These are phyloP conservation scores for Corymbia maculata DNA, from an alignment of 345 rosid species.

Conservation along the genomic window DNA sequence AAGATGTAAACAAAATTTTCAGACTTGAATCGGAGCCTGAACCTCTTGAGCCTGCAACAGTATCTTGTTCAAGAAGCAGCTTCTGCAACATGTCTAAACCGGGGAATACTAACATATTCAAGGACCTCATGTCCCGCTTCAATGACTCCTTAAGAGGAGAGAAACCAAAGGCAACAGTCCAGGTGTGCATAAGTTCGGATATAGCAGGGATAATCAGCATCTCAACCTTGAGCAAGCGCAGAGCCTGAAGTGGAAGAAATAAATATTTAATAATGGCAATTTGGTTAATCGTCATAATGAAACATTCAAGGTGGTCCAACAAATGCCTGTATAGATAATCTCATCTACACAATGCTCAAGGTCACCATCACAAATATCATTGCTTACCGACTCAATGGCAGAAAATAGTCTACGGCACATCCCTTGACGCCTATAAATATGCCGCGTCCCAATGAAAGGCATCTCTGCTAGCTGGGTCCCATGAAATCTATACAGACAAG, in stretches of 20 bases:
- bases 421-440: slow-evolving; percentile 75
- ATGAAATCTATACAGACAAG: slow-evolving; percentile 45
- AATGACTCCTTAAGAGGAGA: slow-evolving; percentile 32
- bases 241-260: slow-evolving; percentile 30
- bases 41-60: slow-evolving; percentile 8
- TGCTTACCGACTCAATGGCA: slow-evolving; percentile 65
- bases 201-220: slow-evolving; percentile 75
- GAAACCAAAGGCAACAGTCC: slow-evolving; percentile 77
- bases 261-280: neutral
- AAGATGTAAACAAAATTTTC: neutral
- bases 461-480: slow-evolving; percentile 79
- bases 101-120: slow-evolving; percentile 78
- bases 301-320: neutral
- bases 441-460: slow-evolving; percentile 93
- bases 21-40: slow-evolving; percentile 14
- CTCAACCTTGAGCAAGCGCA: slow-evolving; percentile 54
- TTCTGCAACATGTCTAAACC: slow-evolving; percentile 80
- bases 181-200: slow-evolving; percentile 59
- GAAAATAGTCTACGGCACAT: slow-evolving; percentile 80
- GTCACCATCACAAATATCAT: neutral
- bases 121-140: slow-evolving; percentile 43
- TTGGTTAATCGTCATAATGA: neutral
- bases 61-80: slow-evolving; percentile 27
- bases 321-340: neutral
- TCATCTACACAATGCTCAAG: neutral